Conservation (phyloP, 768 basidiomycete genomes). For the Kwoniella dejecticola region DNA sequence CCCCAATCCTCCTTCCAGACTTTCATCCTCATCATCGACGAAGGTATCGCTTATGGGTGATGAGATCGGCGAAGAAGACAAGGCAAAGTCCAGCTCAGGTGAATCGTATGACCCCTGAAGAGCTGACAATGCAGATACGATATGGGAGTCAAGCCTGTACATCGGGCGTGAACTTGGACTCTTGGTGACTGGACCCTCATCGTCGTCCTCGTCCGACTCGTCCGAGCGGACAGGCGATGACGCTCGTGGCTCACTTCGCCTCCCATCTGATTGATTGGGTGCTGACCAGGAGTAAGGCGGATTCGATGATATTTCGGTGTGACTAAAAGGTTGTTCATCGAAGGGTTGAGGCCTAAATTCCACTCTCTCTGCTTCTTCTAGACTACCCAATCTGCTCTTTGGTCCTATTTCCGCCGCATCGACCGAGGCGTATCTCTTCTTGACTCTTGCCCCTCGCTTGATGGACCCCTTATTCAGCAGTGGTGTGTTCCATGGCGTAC, state of each 20-base stretch:
- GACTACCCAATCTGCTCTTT: slow-evolving; percentile 4
- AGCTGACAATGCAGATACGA: slow-evolving; percentile 30
- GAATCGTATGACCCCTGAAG: slow-evolving; percentile 24
- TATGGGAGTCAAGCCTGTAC: slow-evolving; percentile 35
- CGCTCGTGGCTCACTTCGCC: too few species aligned
- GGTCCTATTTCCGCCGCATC: neutral
- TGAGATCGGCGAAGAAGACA: neutral
- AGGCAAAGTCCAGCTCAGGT: slow-evolving; percentile 30
- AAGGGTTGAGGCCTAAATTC: neutral
- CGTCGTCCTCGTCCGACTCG: too few species aligned
- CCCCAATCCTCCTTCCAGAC: slow-evolving; percentile 19
- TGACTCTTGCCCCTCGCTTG: slow-evolving; percentile 20
- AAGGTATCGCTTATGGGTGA: neutral
- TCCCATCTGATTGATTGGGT: too few species aligned
- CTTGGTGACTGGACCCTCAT: too few species aligned
- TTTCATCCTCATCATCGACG: neutral
- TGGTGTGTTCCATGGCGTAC: slow-evolving; percentile 35
- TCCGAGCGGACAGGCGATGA: too few species aligned
- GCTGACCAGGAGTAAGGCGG: too few species aligned
- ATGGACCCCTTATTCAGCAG: slow-evolving; percentile 22
- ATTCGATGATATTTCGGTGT: too few species aligned
- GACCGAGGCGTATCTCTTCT: slow-evolving; percentile 2
- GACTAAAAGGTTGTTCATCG: too few species aligned
- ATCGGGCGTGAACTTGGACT: neutral
- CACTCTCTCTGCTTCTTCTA: neutral